phyloP scores from a whole-genome alignment of 2,329 filamentous ascomycete genomes.

The Leptographium wingfieldii region DNA sequence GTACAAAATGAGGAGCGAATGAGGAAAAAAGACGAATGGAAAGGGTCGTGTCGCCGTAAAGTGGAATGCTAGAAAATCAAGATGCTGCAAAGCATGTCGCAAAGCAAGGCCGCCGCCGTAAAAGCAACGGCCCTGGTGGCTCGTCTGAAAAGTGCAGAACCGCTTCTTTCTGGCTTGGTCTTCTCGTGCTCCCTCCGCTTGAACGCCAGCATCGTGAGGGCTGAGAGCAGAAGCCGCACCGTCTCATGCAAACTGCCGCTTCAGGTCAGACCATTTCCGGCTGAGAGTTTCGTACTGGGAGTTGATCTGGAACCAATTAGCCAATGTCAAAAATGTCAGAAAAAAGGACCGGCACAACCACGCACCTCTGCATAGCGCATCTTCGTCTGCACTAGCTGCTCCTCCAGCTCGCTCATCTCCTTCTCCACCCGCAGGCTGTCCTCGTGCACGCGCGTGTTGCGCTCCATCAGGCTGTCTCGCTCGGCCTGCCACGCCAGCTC shows the following conservation, averaged over 20 bases:
- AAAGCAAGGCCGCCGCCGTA: too few species aligned
- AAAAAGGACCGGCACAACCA: slow-evolving; percentile 11
- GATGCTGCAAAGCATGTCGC: too few species aligned
- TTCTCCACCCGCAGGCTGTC: slow-evolving; percentile 84
- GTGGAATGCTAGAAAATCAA: not conserved
- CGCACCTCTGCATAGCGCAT: slow-evolving; percentile 90
- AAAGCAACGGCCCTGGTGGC: too few species aligned
- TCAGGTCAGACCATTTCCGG: slow-evolving; percentile 67
- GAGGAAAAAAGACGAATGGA: too few species aligned
- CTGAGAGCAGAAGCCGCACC: not conserved
- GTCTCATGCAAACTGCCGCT: slow-evolving; percentile 35
- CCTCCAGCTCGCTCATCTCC: slow-evolving; percentile 82
- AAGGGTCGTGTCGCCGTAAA: not conserved
- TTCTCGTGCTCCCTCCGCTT: not conserved
- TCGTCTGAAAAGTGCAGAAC: too few species aligned
- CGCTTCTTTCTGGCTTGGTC: not conserved
- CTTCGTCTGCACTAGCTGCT: slow-evolving; percentile 84
- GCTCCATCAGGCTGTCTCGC: slow-evolving; percentile 83
- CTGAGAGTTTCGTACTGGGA: slow-evolving; percentile 57
- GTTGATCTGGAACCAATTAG: slow-evolving; percentile 43
- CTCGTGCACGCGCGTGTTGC: slow-evolving; percentile 86
- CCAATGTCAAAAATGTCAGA: not conserved
- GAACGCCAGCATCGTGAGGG: not conserved
- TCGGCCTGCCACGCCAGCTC: slow-evolving; percentile 71
- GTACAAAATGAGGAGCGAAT: not conserved